Conservation (phyloP, 2,329 filamentous ascomycete species). For the Botrytis porri region DNA sequence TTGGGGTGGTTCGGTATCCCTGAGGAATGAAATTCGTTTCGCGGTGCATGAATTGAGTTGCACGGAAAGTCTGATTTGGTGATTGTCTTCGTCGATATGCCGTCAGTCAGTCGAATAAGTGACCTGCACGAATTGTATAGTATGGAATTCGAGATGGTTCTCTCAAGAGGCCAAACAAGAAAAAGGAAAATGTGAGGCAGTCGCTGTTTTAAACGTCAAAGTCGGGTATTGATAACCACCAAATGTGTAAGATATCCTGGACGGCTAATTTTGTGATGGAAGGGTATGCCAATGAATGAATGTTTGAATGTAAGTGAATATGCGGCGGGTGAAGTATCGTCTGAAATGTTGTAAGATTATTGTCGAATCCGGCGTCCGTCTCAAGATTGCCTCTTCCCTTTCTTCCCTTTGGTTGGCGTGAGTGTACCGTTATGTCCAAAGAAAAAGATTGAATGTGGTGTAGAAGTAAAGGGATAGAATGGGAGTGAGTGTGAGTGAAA, state of each 20-base stretch:
- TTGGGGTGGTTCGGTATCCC: conserved; percentile 14
- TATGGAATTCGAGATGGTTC: neutral
- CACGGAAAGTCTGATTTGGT: neutral
- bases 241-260: neutral
- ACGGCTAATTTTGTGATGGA: neutral
- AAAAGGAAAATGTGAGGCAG: conserved; percentile 9
- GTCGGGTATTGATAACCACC: conserved; percentile 1
- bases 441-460: conserved; percentile 6
- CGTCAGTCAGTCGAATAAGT: conserved; percentile 12
- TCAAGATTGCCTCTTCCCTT: neutral
- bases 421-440: too few species aligned
- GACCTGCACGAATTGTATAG: conserved; percentile 16
- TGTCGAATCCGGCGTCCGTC: neutral
- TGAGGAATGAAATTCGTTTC: conserved; percentile 14
- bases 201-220: conserved; percentile 8
- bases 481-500: neutral
- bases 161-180: neutral
- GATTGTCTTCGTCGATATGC: neutral
- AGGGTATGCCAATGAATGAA: conserved; percentile 5
- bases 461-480: neutral
- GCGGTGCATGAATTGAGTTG: conserved; percentile 17
- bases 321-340: neutral
- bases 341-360: neutral
- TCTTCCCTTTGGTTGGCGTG: neutral
- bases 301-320: neutral